Evolutionary conservation across 257 asterid genomes (phyloP).

Genomic region (Ligustrum vulgare): DNA sequence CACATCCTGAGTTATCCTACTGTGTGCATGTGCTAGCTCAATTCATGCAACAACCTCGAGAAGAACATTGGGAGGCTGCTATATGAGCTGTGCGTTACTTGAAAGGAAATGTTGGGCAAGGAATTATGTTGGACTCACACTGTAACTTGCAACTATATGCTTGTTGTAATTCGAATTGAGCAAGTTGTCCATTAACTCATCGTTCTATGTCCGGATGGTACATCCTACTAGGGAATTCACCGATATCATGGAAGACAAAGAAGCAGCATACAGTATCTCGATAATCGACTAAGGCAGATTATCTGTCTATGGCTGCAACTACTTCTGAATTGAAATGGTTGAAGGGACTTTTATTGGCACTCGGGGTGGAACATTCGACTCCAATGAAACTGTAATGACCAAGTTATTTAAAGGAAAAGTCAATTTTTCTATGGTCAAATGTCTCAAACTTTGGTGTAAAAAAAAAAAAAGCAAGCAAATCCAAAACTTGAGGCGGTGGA

Average conservation of each 20-base stretch:
- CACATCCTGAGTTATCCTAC: neutral
- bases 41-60: neutral
- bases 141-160: neutral
- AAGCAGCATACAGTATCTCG: neutral
- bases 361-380: neutral
- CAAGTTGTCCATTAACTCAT: neutral
- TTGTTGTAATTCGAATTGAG: neutral
- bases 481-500: no score
- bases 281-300: neutral
- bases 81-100: neutral
- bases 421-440: no score
- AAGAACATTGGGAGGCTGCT: neutral
- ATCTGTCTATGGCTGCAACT: neutral
- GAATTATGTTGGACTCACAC: neutral
- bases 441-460: no score
- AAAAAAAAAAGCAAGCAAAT: no score
- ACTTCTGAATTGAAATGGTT: neutral
- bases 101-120: slow-evolving; percentile 1
- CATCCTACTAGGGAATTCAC: neutral
- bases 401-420: no score
- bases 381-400: neutral
- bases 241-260: neutral
- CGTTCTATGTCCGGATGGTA: neutral
- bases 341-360: neutral
- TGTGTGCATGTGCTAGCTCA: neutral